Evolutionary conservation across 371 early-diverging fungal species (phyloP), one percentile per base, ranked within the genome.

Genomic region (Rhizopus arrhizus): DNA sequence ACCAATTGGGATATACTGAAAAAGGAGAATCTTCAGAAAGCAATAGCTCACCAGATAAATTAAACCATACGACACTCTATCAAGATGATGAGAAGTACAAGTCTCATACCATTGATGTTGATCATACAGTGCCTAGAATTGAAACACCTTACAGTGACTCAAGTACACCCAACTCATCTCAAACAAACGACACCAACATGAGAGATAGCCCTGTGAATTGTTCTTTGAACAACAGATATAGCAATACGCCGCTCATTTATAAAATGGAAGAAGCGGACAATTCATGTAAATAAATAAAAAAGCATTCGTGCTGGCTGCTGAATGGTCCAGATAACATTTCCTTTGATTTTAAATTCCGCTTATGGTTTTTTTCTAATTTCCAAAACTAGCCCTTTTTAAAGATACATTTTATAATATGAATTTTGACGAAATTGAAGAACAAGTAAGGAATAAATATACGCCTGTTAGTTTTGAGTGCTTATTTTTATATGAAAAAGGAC

Each of bases 371-470:
- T 43, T 43, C n/a, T 15, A n/a, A 43, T n/a, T n/a, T 43, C n/a
- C 15, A 43, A 43, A 13, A 13, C 0, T 2, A 11, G 5, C 43
- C n/a, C n/a, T n/a, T 43, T 15, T 43, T 43, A 11, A 22, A 22
- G 22, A 22, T 22, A 22, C 22, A 22, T 22, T 22, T 22, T 11
- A 43, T 15, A 58, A 34, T 45, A 93, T 93, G 93, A 89, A 90
- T 64, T 93, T 93, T 73, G 92, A 93, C 74, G 90, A 90, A 61
- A 89, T 93, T 62, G 93, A 93, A 81, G 91, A 93, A 74, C 87
- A 88, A 65, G 80, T 80, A 48, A 56, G 28, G 33, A 46, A 43
- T 12, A 22, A 22, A 22, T 22, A 22, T 22, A 22, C 45, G 36
- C 15, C 29, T 8, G 35, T 22, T 16, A 32, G n/a, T 11, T 31